These are phyloP conservation scores for Didymella pinodella DNA, from an alignment of 2,329 filamentous ascomycete species.

Conservation along the genomic window DNA sequence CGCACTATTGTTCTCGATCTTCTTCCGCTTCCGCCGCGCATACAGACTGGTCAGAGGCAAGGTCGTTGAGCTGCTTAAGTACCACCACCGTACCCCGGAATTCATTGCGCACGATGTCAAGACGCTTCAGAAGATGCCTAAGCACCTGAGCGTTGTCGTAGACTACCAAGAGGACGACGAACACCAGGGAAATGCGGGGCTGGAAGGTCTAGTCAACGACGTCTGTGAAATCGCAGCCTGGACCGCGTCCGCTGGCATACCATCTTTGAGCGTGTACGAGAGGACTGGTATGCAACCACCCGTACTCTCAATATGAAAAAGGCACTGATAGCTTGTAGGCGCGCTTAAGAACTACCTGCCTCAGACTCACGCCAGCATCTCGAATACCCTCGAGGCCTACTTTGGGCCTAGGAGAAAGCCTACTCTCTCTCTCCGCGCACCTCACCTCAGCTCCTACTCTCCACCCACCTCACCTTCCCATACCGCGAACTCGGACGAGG, in stretches of 20 bases:
- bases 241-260: slow-evolving; percentile 89
- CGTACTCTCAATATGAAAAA: no score
- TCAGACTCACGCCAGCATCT: slow-evolving; percentile 81
- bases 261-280: slow-evolving; percentile 89
- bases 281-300: slow-evolving; percentile 72
- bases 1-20: slow-evolving; percentile 86
- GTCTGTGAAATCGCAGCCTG: slow-evolving; percentile 91
- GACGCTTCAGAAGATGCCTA: slow-evolving; percentile 75
- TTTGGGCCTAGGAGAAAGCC: slow-evolving; percentile 76
- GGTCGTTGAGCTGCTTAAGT: slow-evolving; percentile 82
- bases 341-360: slow-evolving; percentile 88
- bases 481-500: slow-evolving; percentile 49
- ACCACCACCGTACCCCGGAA: slow-evolving; percentile 95
- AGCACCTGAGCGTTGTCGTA: slow-evolving; percentile 87
- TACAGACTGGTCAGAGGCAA: slow-evolving; percentile 82
- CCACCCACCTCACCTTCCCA: slow-evolving; percentile 54
- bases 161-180: slow-evolving; percentile 72
- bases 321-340: slow-evolving; percentile 60
- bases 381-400: slow-evolving; percentile 82
- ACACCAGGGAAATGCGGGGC: slow-evolving; percentile 70
- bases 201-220: slow-evolving; percentile 88
- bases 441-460: slow-evolving; percentile 70
- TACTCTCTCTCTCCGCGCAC: slow-evolving; percentile 74
- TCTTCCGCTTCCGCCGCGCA: slow-evolving; percentile 80
- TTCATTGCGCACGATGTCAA: slow-evolving; percentile 88